These are phyloP conservation scores for Meira miltonrushii DNA, from an alignment of 1,284 basidiomycete genomes.

Conservation along the genomic window DNA sequence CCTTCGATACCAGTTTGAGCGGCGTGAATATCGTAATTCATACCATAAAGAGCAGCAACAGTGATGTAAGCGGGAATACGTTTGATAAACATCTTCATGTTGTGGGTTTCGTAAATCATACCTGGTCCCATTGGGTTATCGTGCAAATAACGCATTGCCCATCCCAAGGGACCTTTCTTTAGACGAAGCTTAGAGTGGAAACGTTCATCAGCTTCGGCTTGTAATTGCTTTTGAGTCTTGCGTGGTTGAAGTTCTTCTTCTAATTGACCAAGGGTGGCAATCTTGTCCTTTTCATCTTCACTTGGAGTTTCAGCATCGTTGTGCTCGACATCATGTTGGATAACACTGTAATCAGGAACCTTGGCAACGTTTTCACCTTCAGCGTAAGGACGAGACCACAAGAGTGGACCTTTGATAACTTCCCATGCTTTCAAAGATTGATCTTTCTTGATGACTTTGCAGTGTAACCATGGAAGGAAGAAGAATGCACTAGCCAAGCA, in stretches of 20 bases:
- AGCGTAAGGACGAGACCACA: slow-evolving; percentile 55
- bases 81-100: slow-evolving; percentile 21
- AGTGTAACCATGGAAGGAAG: slow-evolving; percentile 57
- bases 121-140: slow-evolving; percentile 17
- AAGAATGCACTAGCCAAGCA: slow-evolving; percentile 54
- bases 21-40: slow-evolving; percentile 53
- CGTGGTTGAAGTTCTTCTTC: background rate
- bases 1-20: slow-evolving; percentile 51
- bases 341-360: slow-evolving; percentile 55
- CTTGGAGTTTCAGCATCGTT: background rate
- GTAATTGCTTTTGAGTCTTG: slow-evolving; percentile 17
- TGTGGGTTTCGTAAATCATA: slow-evolving; percentile 18
- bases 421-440: slow-evolving; percentile 53
- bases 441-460: slow-evolving; percentile 56
- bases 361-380: slow-evolving; percentile 34
- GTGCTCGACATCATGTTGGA: slow-evolving; percentile 17
- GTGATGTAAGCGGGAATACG: slow-evolving; percentile 15
- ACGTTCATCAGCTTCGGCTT: slow-evolving; percentile 15
- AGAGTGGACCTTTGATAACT: slow-evolving; percentile 57
- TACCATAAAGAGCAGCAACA: slow-evolving; percentile 17
- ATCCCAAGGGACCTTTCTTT: slow-evolving; percentile 16
- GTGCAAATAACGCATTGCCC: slow-evolving; percentile 20
- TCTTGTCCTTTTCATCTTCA: slow-evolving; percentile 15
- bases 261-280: slow-evolving; percentile 2
- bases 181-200: slow-evolving; percentile 18